A percentile compares a stretch with the other conserved stretches of the same genome.
These are phyloP conservation scores for Colletotrichum sp. DNA, from an alignment of 2,329 filamentous ascomycete species.

Conservation along the genomic window DNA sequence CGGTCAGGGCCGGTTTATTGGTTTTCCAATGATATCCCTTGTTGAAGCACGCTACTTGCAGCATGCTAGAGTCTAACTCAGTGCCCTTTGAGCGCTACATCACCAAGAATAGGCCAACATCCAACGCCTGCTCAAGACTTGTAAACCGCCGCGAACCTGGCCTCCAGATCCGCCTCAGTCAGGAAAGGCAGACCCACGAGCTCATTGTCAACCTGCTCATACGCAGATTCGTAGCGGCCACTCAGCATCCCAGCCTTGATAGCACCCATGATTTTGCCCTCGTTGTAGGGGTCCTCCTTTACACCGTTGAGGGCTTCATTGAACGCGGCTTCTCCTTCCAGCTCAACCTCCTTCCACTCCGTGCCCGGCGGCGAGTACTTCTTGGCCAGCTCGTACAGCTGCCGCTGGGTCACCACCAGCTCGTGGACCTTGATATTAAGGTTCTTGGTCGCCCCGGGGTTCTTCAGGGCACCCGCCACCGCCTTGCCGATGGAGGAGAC, in stretches of 20 bases:
- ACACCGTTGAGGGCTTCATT: neutral
- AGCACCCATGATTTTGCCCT: neutral
- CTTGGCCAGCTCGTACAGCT: conserved; percentile 44
- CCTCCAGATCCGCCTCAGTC: conserved; percentile 3
- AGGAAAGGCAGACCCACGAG: neutral
- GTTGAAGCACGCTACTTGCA: neutral
- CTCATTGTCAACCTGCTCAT: neutral
- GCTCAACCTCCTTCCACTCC: neutral
- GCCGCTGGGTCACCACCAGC: conserved; percentile 53
- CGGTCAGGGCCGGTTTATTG: neutral
- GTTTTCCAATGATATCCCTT: neutral
- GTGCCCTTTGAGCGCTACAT: neutral
- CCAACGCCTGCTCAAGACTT: neutral
- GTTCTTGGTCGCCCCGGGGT: conserved; percentile 54
- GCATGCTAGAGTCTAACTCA: neutral
- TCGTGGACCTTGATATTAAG: conserved; percentile 57
- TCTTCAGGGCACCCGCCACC: conserved; percentile 50
- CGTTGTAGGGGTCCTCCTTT: neutral
- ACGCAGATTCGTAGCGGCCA: neutral
- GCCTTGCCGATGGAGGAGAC: conserved; percentile 50
- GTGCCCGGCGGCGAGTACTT: conserved; percentile 20
- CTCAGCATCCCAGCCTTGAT: neutral
- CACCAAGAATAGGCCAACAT: neutral
- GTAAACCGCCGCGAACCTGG: neutral
- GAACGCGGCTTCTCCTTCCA: neutral